phyloP scores from a whole-genome alignment of 1,284 basidiomycete species.

The Sanghuangporus baumii region DNA sequence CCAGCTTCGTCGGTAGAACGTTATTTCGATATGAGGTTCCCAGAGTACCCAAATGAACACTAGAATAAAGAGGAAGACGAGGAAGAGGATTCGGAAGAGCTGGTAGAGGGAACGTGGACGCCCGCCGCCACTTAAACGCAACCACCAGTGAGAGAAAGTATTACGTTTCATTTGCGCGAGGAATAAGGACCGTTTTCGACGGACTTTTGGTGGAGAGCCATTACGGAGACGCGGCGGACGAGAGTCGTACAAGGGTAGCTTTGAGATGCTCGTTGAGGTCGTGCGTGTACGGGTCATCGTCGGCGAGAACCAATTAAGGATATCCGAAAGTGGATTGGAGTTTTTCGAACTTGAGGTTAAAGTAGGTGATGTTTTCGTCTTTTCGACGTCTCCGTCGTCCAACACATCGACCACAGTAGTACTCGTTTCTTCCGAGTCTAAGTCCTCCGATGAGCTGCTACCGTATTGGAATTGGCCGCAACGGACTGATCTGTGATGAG shows the following conservation, averaged over 20 bases:
- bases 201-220: constrained; percentile 13
- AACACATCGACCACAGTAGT: not conserved
- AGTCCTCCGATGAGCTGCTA: not conserved
- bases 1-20: constrained; percentile 74
- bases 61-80: constrained; percentile 45
- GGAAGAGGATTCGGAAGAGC: constrained; percentile 34
- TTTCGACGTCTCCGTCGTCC: constrained; percentile 3
- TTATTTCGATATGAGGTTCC: constrained; percentile 79
- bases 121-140: constrained; percentile 1
- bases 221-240: constrained; percentile 10
- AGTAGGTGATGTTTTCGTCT: not conserved
- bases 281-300: constrained; percentile 15
- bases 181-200: constrained; percentile 9
- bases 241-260: constrained; percentile 14
- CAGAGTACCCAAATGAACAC: constrained; percentile 51
- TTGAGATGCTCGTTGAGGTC: not conserved
- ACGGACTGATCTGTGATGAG: constrained; percentile 8
- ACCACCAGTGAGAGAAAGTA: not conserved
- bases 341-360: not conserved
- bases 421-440: not conserved
- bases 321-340: not conserved
- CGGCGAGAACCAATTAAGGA: not conserved
- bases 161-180: constrained; percentile 6
- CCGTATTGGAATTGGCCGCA: not conserved
- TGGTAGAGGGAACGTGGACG: constrained; percentile 4